Conservation (phyloP, 805 yeast genomes). For the Wickerhamiella alocasiicola region DNA sequence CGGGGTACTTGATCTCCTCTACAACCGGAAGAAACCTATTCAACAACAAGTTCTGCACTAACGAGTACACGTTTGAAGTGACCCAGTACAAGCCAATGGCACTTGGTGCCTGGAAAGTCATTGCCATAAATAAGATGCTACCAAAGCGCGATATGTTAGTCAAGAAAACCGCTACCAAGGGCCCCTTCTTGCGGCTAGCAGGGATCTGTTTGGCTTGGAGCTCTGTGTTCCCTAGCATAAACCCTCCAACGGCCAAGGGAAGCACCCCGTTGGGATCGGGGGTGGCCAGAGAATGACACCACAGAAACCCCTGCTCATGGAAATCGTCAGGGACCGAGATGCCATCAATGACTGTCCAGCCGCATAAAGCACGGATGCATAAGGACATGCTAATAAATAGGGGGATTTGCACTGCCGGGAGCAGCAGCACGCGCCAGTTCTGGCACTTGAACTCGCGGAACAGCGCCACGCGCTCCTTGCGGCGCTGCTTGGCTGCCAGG, state of each 20-base stretch:
- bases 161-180: conserved; percentile 28
- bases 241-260: conserved; percentile 60
- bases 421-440: conserved; percentile 54
- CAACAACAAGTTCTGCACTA: conserved; percentile 59
- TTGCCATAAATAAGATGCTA: conserved; percentile 67
- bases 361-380: conserved; percentile 63
- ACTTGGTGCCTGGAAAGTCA: conserved; percentile 75
- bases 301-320: conserved; percentile 41
- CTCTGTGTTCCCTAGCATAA: conserved; percentile 68
- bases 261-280: conserved; percentile 50
- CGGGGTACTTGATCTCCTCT: conserved; percentile 31
- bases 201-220: conserved; percentile 51
- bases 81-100: conserved; percentile 84
- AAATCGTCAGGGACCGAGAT: conserved; percentile 25
- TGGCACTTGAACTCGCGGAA: conserved; percentile 59
- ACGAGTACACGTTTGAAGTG: conserved; percentile 66
- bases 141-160: conserved; percentile 63
- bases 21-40: conserved; percentile 53
- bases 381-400: conserved; percentile 71
- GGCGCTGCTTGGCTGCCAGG: conserved; percentile 62
- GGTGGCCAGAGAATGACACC: conserved; percentile 49
- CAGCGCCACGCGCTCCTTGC: conserved; percentile 60
- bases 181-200: conserved; percentile 21
- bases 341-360: conserved; percentile 29
- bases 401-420: conserved; percentile 78